Base-by-base conservation (phyloP, 371 early-diverging fungal species). In the Mucor racemosus region DNA sequence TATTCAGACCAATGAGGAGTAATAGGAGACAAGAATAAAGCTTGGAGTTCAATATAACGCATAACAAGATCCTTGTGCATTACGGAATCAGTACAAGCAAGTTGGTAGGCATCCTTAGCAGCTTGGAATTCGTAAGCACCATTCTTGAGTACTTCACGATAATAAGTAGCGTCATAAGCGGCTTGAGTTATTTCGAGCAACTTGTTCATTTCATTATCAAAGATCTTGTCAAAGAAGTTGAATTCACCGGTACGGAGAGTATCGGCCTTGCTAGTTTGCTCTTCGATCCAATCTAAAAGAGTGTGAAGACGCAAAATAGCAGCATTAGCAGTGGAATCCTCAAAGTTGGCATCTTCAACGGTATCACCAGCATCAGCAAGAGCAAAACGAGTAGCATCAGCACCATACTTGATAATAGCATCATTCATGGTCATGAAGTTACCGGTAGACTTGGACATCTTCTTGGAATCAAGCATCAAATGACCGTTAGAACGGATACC, bases 401-500 rank as follows among this genome's bases (percentile, higher is more conserved):
- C 99, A 68, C 99, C 98, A 74, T 92, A 99, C 74, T 91, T 93
- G 36, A 84, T 84, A 35, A 97, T 78, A 26, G 95, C 90, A 62
- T 99, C 94, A 31, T 85, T 80, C 62, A 98, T 87, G 48, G 97
- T 97, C 85, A 99, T 79, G 75, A 97, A 99, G 90, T 99, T 99
- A 56, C 99, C 99, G n/a, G 97, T 97, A 50, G 95, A 95, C 87
- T 99, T 99, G 75, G 97, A 91, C 99, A 99, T 99, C 90, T 99
- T 99, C 58, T 96, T 94, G 62, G 91, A 84, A 84, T 99, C 99
- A 66, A 99, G 80, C 83, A 99, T 80, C 81, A 99, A 85, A 80
- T 99, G 98, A 41, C 99, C 99, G 84, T 99, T 99, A 68, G 93
- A 91, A 60, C 98, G 96, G 56, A 99, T 86, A 66, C 86, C 88